Base-by-base conservation (phyloP, 192 early-diverging fungal species). In the Coemansia sp. region DNA sequence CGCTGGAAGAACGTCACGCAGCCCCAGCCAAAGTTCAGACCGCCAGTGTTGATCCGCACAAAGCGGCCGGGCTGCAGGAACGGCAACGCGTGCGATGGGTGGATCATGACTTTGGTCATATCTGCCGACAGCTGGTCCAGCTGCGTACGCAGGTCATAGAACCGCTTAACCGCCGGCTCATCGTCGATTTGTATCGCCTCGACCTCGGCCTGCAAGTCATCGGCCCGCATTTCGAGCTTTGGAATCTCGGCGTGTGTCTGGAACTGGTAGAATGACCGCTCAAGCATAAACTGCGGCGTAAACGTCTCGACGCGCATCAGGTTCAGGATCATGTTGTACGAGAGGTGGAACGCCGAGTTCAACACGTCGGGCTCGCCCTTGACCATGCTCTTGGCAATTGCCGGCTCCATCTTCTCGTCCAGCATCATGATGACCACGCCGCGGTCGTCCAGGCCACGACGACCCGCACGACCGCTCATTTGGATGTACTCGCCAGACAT, bases 401-500 rank as follows among this genome's bases (percentile, higher is more conserved):
- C 82, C 5, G 95, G 92, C 60, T 96, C 93, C 86, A 96, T 94
- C 75, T 95, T 95, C 61, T 94, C 88, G 76, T 94, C 92, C 59
- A 96, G 80, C 91, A 96, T 97, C 72, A 98, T 78, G 58, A 98
- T 95, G 7, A 98, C 97, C 25, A 96, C 89, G 51, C 97, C 97
- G 54, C 94, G 90, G 54, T 96, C 93, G 84, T 98, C 97, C 40
- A 96, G 81, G 24, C 97, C 97, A 80, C 97, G 89, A 33, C 97
- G 85, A 52, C 97, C 97, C 12, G 97, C 97, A 68, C 97, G 91
- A 42, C 97, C 97, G 69, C 90, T 92, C 97, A 98, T 98, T 79
- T 98, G 97, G 76, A 97, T 98, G 77, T 98, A 98, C 80, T 98
- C 97, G 65, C 97, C 97, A 29, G 85, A 85, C 53, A 86, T 85